Evolutionary conservation across 768 basidiomycete genomes (phyloP), one percentile per base, ranked within the genome.

Genomic region (Suillus subaureus): DNA sequence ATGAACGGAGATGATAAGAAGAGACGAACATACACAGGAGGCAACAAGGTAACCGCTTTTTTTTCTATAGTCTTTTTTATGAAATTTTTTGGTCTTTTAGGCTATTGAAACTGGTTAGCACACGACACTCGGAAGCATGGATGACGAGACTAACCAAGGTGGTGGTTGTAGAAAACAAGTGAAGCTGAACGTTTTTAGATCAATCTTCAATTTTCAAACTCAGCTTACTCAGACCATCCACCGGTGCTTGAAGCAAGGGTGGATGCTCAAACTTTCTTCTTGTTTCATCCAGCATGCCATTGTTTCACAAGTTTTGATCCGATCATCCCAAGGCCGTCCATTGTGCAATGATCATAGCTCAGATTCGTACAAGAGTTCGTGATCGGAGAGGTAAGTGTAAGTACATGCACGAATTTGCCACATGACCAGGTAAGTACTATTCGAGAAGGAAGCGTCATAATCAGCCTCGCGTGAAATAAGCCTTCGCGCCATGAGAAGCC

Each of bases 391-490:
- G 63, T 45, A 61, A 52, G 61, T 68, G 67, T 66, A 70, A 61
- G 64, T 74, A 70, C 75, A 68, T 69, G 64, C 55, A 61, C 33
- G 18, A 21, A 55, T 37, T 49, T 18, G 47, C 51, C 43, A 55
- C 39, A 68, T 42, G 39, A 23, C 37, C 39, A 35, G 5, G n/a
- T 39, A 21, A 37, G 64, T 62, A 42, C 62, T 64, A 33, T 37
- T 67, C 69, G 23, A 55, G 66, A 63, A 67, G 26, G 39, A 62
- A 45, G 35, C 40, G n/a, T 39, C 18, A 54, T 33, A 18, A 68
- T 86, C 78, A 93, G 67, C 92, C 92, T 66, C 92, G 87, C 66
- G 88, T 91, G 78, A 96, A 94, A 79, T 96, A 96, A 33, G 92
- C 87, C 77, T 90, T 93, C 65, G 94, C 91, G 15, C 94, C 94